Evolutionary conservation across 495 filamentous ascomycete genomes (phyloP).

Genomic region (Schizothecium vesticola): DNA sequence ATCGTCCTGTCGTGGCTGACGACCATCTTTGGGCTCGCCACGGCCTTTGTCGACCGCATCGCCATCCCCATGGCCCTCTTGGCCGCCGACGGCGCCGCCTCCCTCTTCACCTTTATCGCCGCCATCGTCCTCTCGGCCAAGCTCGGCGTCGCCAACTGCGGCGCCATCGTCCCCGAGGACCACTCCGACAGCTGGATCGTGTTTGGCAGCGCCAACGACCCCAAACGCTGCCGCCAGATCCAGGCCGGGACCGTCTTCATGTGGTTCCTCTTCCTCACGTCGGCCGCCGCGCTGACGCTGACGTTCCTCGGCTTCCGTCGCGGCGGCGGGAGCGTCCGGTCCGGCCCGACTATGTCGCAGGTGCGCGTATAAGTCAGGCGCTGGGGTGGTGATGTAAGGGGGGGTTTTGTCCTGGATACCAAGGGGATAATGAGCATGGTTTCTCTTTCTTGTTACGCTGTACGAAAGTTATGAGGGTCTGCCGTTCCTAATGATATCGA

Average conservation of each 20-base stretch:
- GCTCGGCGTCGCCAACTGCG: slow-evolving; percentile 40
- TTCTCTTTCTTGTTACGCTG: slow-evolving; percentile 2
- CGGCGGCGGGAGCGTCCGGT: slow-evolving; percentile 36
- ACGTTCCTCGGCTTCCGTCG: slow-evolving; percentile 34
- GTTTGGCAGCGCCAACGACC: slow-evolving; percentile 38
- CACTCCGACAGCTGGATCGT: slow-evolving; percentile 36
- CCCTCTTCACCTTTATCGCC: slow-evolving; percentile 42
- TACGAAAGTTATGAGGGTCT: slow-evolving; percentile 14
- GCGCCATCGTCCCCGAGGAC: slow-evolving; percentile 9
- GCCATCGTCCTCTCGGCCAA: slow-evolving; percentile 46
- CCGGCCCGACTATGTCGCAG: slow-evolving; percentile 43
- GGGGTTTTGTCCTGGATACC: not conserved
- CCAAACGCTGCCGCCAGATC: slow-evolving; percentile 46
- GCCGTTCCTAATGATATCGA: slow-evolving; percentile 6
- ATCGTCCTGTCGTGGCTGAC: slow-evolving; percentile 40
- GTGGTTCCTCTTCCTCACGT: slow-evolving; percentile 44
- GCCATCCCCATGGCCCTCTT: slow-evolving; percentile 34
- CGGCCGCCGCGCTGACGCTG: slow-evolving; percentile 31
- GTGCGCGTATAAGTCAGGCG: slow-evolving; percentile 33
- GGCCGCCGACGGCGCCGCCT: slow-evolving; percentile 34
- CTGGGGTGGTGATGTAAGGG: not conserved
- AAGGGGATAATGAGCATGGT: not conserved
- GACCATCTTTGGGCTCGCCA: slow-evolving; percentile 33
- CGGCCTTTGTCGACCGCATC: slow-evolving; percentile 27
- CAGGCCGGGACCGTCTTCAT: slow-evolving; percentile 46